phyloP scores from a whole-genome alignment of 2,329 filamentous ascomycete species.

The Colletotrichum sp. region DNA sequence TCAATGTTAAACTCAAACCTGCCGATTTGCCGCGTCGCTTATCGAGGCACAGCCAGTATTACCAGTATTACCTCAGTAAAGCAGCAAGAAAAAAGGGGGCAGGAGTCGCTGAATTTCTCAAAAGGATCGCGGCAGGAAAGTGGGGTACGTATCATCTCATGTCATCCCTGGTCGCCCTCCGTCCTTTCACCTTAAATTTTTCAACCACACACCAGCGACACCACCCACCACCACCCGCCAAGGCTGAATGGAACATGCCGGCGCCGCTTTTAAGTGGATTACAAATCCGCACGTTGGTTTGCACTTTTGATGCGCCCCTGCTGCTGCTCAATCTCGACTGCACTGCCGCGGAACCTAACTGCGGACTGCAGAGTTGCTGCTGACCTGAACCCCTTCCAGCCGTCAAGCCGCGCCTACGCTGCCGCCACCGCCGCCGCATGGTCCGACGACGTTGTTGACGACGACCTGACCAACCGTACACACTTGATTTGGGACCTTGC shows the following conservation, averaged over 20 bases:
- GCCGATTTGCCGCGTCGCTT: background rate
- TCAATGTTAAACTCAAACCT: background rate
- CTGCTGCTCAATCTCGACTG: background rate
- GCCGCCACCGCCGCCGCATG: background rate
- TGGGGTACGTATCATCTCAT: background rate
- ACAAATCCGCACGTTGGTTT: slow-evolving; percentile 5
- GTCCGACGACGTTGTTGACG: background rate
- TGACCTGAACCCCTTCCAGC: background rate
- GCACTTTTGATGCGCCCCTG: background rate
- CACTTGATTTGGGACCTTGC: background rate
- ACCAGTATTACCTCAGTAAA: background rate
- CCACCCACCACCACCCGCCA: background rate
- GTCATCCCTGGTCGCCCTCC: background rate
- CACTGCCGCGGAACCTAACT: background rate
- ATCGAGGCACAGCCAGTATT: background rate
- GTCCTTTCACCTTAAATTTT: background rate
- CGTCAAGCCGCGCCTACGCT: background rate
- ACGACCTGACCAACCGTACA: background rate
- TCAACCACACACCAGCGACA: background rate
- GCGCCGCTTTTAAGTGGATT: slow-evolving; percentile 16
- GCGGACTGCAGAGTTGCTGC: background rate
- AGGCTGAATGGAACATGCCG: background rate
- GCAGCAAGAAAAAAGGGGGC: background rate
- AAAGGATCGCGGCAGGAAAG: background rate
- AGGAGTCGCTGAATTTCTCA: background rate